Base-by-base conservation (phyloP, 768 basidiomycete species). In the Kwoniella botswanensis region DNA sequence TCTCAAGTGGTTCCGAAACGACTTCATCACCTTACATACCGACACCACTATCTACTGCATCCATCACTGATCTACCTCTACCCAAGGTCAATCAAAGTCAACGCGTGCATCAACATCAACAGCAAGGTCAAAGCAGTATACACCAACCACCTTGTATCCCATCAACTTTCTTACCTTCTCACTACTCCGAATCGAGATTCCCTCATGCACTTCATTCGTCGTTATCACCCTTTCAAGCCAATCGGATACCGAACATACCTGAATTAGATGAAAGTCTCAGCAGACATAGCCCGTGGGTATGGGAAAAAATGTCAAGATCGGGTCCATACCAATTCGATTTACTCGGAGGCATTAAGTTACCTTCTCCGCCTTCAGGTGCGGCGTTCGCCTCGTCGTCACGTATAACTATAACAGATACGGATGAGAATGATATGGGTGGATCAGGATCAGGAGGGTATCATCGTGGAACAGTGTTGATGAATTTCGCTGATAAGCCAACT, bases 21-120 rank as follows among this genome's bases (percentile, higher is more conserved):
- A 61, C 64, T 43, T 65, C 64, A 42, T 65, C 64, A 24, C 64
- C 64, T 43, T 65, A 56, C 55, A 53, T 56, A 56, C 41, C 64
- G 9, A 46, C 64, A 11, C 54, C 54, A 21, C 26, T 65, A 24
- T 56, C 64, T 17, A 41, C 50, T 9, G 11, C 64, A 43, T 65
- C 64, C 22, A 56, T 55, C n/a, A 18, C 17, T 43, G 64, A 65
- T 57, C 15, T 65, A 55, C 53, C 54, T 13, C 43, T 65, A 57
- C 64, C 64, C 42, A 42, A 57, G 18, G 22, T 41, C 26, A 41
- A 42, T 24, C 35, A 56, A n/a, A n/a, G 22, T 18, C 11, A 24
- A 1, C 53, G 52, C 12, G 7, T 18, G 3, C 42, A 65, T 9
- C 53, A 57, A 29, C 53, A n/a, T 4, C 54, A 56, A 22, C 35